phyloP scores from a whole-genome alignment of 257 asterid genomes.

The Scutellaria barbata region DNA sequence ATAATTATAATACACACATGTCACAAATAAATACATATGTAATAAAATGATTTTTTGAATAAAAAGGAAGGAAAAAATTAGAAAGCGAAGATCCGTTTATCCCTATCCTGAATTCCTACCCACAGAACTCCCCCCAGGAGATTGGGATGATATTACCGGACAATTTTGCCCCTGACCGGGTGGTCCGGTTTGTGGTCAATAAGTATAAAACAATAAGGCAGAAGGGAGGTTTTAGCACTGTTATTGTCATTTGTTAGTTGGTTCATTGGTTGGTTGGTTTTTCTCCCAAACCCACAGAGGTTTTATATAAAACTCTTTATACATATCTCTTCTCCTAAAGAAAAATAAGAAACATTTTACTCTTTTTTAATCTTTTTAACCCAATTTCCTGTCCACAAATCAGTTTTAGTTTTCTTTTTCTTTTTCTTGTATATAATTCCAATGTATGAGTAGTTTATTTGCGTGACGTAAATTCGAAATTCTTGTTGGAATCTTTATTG shows the following conservation, averaged over 20 bases:
- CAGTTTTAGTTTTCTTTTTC: background rate
- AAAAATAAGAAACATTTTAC: too few relatives aligned
- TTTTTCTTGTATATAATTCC: constrained; percentile 19
- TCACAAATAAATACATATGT: background rate
- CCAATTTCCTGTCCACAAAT: constrained; percentile 24
- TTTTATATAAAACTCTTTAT: background rate
- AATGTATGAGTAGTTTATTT: constrained; percentile 30
- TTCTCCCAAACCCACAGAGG: constrained; percentile 40
- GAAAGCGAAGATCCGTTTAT: background rate
- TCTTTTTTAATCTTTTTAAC: background rate
- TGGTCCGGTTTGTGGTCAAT: constrained; percentile 43
- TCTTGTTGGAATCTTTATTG: constrained; percentile 31
- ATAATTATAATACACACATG: too few relatives aligned
- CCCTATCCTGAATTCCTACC: constrained; percentile 39
- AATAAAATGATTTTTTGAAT: background rate
- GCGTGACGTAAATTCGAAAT: constrained; percentile 43
- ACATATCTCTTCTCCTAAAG: too few relatives aligned
- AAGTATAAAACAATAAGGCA: constrained; percentile 26
- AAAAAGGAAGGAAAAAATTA: background rate
- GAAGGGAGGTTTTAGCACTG: constrained; percentile 32
- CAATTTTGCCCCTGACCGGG: constrained; percentile 39
- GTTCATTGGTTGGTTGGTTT: constrained; percentile 32
- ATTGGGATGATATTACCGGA: constrained; percentile 36
- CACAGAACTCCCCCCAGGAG: constrained; percentile 29
- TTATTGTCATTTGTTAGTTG: constrained; percentile 30